Conservation (phyloP, 2,329 filamentous ascomycete species). For the Pseudohalonectria lignicola region DNA sequence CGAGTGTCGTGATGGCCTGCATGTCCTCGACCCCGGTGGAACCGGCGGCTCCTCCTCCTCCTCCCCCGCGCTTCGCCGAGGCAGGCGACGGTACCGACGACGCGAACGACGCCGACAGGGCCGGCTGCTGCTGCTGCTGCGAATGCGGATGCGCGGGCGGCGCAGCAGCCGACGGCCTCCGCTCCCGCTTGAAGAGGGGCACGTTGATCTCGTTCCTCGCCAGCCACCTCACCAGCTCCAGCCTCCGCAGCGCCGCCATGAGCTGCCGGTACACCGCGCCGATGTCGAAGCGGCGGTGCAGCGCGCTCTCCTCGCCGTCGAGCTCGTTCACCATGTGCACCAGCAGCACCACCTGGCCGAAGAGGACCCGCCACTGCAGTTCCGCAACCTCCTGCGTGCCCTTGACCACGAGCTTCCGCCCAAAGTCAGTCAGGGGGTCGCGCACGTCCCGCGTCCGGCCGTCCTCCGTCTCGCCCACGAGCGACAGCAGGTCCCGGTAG, state of each 20-base stretch:
- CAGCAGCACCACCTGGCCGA: slow-evolving; percentile 73
- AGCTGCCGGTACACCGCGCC: slow-evolving; percentile 60
- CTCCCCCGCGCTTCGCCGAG: not conserved
- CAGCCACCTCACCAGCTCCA: slow-evolving; percentile 66
- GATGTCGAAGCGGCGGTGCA: slow-evolving; percentile 51
- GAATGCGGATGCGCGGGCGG: too few species aligned
- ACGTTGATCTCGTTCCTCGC: slow-evolving; percentile 45
- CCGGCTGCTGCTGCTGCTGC: not conserved
- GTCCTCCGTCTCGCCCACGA: slow-evolving; percentile 33
- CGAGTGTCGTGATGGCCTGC: slow-evolving; percentile 44
- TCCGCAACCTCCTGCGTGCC: slow-evolving; percentile 71
- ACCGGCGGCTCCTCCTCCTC: too few species aligned
- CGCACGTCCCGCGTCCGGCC: slow-evolving; percentile 32
- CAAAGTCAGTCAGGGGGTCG: slow-evolving; percentile 60
- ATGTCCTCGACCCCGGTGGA: slow-evolving; percentile 26
- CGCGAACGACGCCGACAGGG: not conserved
- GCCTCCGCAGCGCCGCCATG: slow-evolving; percentile 57
- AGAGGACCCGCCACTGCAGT: slow-evolving; percentile 60
- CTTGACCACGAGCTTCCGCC: slow-evolving; percentile 61
- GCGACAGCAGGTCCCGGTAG: slow-evolving; percentile 38
- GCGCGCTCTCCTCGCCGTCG: slow-evolving; percentile 48
- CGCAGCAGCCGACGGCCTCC: not conserved
- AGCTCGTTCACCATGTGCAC: slow-evolving; percentile 80
- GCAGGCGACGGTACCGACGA: slow-evolving; percentile 11
- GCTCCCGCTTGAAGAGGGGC: slow-evolving; percentile 27